phyloP scores from a whole-genome alignment of 352 stramenopile species.

The Globisporangium apiculatum region DNA sequence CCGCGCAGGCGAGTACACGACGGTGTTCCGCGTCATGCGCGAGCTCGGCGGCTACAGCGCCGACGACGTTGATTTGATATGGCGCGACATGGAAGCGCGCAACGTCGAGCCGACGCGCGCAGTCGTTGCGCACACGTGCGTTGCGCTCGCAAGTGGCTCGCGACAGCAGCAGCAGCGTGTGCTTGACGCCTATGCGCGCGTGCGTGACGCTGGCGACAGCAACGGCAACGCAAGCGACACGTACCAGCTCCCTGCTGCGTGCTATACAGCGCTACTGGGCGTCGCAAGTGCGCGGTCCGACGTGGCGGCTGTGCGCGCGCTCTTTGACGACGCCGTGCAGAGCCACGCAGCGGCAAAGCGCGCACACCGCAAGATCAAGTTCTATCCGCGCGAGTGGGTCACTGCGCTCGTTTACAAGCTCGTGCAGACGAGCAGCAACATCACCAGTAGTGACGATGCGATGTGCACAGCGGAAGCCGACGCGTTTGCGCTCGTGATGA shows the following conservation, averaged over 20 bases:
- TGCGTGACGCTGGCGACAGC: slow-evolving; percentile 1
- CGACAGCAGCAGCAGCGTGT: slow-evolving; percentile 15
- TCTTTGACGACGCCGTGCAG: slow-evolving; percentile 19
- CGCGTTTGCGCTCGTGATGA: slow-evolving; percentile 9
- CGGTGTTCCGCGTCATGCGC: slow-evolving; percentile 35
- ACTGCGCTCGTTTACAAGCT: slow-evolving; percentile 17
- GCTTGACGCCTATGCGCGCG: slow-evolving; percentile 17
- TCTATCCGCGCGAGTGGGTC: slow-evolving; percentile 22
- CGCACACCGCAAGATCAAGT: slow-evolving; percentile 6
- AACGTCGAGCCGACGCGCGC: slow-evolving; percentile 27
- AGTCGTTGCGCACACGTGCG: slow-evolving; percentile 23
- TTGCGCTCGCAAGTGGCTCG: slow-evolving; percentile 14
- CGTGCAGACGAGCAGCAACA: not conserved
- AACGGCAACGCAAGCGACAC: slow-evolving; percentile 1
- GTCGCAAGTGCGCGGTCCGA: slow-evolving; percentile 5
- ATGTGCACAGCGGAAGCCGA: not conserved
- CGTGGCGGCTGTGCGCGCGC: slow-evolving; percentile 12
- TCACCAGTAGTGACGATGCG: slow-evolving; percentile 6
- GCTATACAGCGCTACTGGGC: slow-evolving; percentile 19
- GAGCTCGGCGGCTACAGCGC: slow-evolving; percentile 19
- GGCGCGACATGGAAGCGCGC: slow-evolving; percentile 30
- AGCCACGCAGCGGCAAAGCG: slow-evolving; percentile 6
- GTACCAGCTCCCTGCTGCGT: slow-evolving; percentile 14
- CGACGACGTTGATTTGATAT: slow-evolving; percentile 32
- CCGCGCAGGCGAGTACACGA: slow-evolving; percentile 26